Evolutionary conservation across 2,329 filamentous ascomycete genomes (phyloP).

Genomic region (Colletotrichum tropicale): DNA sequence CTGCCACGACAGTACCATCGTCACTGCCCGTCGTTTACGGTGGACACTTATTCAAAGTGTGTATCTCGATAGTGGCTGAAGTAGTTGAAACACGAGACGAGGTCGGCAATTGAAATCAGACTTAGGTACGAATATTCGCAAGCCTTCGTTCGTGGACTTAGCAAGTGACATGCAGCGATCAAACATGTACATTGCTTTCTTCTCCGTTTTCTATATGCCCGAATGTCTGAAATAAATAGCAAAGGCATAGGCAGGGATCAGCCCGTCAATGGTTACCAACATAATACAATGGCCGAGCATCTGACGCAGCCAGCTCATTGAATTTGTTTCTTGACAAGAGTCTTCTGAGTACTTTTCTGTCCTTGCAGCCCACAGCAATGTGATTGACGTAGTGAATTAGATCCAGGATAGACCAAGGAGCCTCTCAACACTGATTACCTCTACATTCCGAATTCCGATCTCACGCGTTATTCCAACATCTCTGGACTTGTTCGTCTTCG

Average conservation of each 20-base stretch:
- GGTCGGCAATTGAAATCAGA: no score
- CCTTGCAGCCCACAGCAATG: neutral
- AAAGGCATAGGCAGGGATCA: neutral
- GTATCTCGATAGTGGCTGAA: no score
- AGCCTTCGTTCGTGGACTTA: no score
- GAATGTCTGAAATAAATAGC: neutral
- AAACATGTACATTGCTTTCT: no score
- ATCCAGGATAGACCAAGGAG: neutral
- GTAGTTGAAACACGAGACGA: no score
- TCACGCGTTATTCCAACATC: rapidly evolving
- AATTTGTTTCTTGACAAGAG: neutral
- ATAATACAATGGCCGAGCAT: no score
- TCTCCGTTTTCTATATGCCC: neutral
- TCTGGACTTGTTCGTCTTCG: neutral
- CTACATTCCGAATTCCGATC: neutral
- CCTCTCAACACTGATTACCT: neutral
- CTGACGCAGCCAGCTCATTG: neutral
- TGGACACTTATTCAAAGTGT: no score
- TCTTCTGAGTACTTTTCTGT: no score
- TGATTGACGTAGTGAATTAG: neutral
- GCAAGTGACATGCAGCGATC: no score
- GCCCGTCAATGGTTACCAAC: neutral
- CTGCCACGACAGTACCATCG: no score
- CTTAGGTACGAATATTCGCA: no score
- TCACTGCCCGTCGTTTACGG: no score